A percentile compares a stretch with the other conserved stretches of the same genome.
Evolutionary conservation across 2,329 filamentous ascomycete species (phyloP).

Genomic region (Monosporascus ibericus): DNA sequence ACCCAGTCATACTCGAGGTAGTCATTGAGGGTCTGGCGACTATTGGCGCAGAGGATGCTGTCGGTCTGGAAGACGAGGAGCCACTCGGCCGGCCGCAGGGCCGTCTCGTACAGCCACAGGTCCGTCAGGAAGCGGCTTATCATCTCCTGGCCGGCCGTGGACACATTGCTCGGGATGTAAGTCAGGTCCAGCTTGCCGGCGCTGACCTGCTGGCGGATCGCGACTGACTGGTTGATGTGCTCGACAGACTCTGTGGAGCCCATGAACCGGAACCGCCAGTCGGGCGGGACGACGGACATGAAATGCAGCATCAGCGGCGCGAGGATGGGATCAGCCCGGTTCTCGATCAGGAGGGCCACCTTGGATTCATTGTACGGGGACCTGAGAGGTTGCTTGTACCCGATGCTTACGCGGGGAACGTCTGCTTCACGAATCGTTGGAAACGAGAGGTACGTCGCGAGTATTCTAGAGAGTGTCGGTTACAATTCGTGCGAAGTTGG

Average conservation of each 20-base stretch:
- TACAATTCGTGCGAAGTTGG: too few relatives aligned
- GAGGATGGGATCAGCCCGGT: conserved; percentile 41
- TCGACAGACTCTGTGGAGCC: conserved; percentile 41
- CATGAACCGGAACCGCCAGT: conserved; percentile 54
- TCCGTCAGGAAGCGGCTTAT: conserved; percentile 47
- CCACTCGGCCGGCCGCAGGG: conserved; percentile 45
- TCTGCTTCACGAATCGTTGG: conserved; percentile 4
- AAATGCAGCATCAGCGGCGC: conserved; percentile 50
- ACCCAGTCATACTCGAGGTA: conserved; percentile 47
- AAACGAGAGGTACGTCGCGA: conserved; percentile 5
- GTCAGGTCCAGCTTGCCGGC: conserved; percentile 44
- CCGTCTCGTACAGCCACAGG: conserved; percentile 44
- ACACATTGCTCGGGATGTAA: conserved; percentile 46
- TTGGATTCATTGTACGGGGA: conserved; percentile 43
- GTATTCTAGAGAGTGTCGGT: neutral
- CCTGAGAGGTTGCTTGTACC: conserved; percentile 23
- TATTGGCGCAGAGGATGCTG: conserved; percentile 50
- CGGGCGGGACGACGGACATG: conserved; percentile 48
- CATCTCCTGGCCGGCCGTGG: conserved; percentile 43
- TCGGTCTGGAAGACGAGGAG: conserved; percentile 50
- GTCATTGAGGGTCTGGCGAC: conserved; percentile 38
- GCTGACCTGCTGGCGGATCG: conserved; percentile 37
- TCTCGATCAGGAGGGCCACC: conserved; percentile 50
- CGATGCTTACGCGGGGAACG: conserved; percentile 18
- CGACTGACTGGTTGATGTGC: conserved; percentile 36